These are phyloP conservation scores for Kwoniella newhampshirensis DNA, from an alignment of 768 basidiomycete genomes.

Conservation along the genomic window DNA sequence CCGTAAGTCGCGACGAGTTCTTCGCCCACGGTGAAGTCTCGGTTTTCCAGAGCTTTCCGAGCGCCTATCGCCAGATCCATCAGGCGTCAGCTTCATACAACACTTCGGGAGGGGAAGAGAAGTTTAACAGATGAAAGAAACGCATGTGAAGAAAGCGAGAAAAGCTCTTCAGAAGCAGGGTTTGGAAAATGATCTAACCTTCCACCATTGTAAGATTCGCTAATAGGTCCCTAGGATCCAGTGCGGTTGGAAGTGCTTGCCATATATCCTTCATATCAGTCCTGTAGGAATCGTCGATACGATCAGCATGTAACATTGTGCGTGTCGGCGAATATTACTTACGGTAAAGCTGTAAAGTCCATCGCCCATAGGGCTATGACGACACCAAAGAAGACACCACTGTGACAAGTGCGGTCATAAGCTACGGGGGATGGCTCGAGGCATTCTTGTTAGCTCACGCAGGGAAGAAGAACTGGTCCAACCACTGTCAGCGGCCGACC, in stretches of 20 bases:
- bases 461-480: conserved; percentile 42
- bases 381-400: conserved; percentile 42
- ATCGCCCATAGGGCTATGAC: conserved; percentile 30
- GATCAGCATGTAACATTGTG: conserved; percentile 2
- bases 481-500: conserved; percentile 4
- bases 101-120: too few species aligned
- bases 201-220: conserved; percentile 47
- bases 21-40: conserved; percentile 52
- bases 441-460: conserved; percentile 25
- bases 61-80: conserved; percentile 27
- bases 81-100: conserved; percentile 1
- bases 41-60: conserved; percentile 41
- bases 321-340: conserved; percentile 2
- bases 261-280: conserved; percentile 42
- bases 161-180: neutral
- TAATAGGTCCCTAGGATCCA: conserved; percentile 45
- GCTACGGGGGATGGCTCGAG: neutral
- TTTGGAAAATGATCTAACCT: conserved; percentile 10
- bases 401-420: conserved; percentile 6
- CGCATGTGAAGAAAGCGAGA: neutral
- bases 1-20: conserved; percentile 41
- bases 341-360: conserved; percentile 37
- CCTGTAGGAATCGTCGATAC: conserved; percentile 3
- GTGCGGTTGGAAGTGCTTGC: conserved; percentile 30
- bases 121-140: neutral